Base-by-base conservation (phyloP, 2,329 filamentous ascomycete genomes). In the Fusarium sp. region DNA sequence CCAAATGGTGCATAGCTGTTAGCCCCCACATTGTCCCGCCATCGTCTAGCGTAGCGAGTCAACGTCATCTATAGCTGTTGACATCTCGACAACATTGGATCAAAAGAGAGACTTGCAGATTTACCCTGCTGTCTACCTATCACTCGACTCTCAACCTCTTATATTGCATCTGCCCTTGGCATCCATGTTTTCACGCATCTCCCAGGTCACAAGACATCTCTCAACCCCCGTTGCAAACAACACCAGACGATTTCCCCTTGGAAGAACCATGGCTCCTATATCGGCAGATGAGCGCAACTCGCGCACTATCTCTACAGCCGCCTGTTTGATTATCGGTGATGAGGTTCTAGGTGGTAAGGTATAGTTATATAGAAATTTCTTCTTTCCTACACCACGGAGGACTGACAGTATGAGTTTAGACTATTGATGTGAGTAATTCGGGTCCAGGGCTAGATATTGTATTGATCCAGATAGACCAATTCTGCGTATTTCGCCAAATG, bases 271-370 rank as follows among this genome's bases (percentile, higher is more conserved):
- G 39, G 60, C 68, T 58, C 50, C 66, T 57, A 55, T 80, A 65
- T 80, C 82, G 74, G 78, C 84, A 62, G 83, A 85, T 62, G 84
- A 88, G 75, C 84, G 87, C 68, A 86, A 85, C 75, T 83, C 86
- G 74, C 85, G 90, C 76, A 89, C 87, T 63, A 97, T 98, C 72
- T 90, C 93, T 77, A 98, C 94, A 46, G 96, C 95, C 13, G 95
- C 92, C 58, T 97, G 93, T 79, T 82, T 98, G 69, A 94, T 99
- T 63, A 98, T 99, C 74, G 95, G 95, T n/a, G 95, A 98, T 81
- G 95, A 98, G 80, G 94, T 98, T 8, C 85, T 98, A 6, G 94
- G 94, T 23, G 95, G 96, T 74, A 98, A 98, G 91, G 94, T 93
- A 79, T 69, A 47, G 33, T 21, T 18, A n/a, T 26, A 28, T 38